These are phyloP conservation scores for Ophiostoma angusticollis DNA, from an alignment of 2,329 filamentous ascomycete species.

Conservation along the genomic window DNA sequence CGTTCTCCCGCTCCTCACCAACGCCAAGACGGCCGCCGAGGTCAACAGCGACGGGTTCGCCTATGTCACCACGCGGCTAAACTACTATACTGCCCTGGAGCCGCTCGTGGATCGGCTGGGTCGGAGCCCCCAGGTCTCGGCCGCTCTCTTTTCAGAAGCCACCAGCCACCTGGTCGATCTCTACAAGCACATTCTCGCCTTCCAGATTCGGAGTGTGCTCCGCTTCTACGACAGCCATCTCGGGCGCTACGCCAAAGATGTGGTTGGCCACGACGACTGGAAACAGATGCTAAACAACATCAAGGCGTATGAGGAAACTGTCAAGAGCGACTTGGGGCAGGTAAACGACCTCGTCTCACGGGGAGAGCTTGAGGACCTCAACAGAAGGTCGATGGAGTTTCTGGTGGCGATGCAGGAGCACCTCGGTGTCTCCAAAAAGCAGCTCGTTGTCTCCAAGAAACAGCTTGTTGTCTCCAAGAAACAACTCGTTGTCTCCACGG, in stretches of 20 bases:
- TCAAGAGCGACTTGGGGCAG: conserved; percentile 3
- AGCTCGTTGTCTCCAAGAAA: neutral
- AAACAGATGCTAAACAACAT: conserved; percentile 9
- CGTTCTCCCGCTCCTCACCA: conserved; percentile 24
- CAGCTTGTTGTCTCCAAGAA: neutral
- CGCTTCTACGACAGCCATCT: conserved; percentile 18
- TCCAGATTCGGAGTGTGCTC: conserved; percentile 22
- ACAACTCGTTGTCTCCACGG: too few relatives aligned
- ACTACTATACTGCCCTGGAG: conserved; percentile 22
- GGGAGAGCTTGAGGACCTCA: conserved; percentile 5
- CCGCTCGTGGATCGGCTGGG: conserved; percentile 12
- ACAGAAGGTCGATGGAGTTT: neutral
- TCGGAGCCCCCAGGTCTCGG: conserved; percentile 2
- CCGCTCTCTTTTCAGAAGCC: too few relatives aligned
- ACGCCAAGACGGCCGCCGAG: conserved; percentile 17
- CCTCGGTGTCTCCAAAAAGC: neutral
- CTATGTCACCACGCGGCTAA: conserved; percentile 22
- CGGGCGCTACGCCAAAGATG: conserved; percentile 9
- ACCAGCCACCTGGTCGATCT: conserved; percentile 16
- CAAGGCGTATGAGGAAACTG: neutral
- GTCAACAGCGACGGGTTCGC: conserved; percentile 22
- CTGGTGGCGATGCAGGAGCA: neutral
- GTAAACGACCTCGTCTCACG: conserved; percentile 5
- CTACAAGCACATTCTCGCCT: conserved; percentile 23
- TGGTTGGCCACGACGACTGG: conserved; percentile 14